A percentile compares a stretch with the other conserved stretches of the same genome.
Conservation (phyloP, 1,284 basidiomycete genomes). For the Crucibulum parvulum region DNA sequence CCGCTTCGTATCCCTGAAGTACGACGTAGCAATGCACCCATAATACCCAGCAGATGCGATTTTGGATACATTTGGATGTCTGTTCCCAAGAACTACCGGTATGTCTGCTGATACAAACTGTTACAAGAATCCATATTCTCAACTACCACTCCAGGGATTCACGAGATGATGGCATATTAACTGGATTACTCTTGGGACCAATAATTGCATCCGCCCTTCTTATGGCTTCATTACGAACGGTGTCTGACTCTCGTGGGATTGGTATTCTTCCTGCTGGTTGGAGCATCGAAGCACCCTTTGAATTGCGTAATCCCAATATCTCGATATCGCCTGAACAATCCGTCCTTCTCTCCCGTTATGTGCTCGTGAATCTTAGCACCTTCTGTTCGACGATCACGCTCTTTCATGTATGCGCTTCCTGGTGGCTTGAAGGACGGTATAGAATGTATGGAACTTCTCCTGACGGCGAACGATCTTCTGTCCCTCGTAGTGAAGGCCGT, state of each 20-base stretch:
- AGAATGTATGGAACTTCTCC: conserved; percentile 47
- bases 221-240: conserved; percentile 53
- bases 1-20: conserved; percentile 52
- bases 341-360: conserved; percentile 74
- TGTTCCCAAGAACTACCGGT: conserved; percentile 88
- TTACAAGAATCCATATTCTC: conserved; percentile 9
- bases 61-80: conserved; percentile 87
- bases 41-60: conserved; percentile 42
- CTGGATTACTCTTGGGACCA: conserved; percentile 81
- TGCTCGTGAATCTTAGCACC: conserved; percentile 79
- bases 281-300: conserved; percentile 77
- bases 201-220: conserved; percentile 76
- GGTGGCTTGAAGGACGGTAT: conserved; percentile 69
- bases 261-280: conserved; percentile 63
- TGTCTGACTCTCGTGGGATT: conserved; percentile 22
- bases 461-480: conserved; percentile 74
- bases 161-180: conserved; percentile 84
- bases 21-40: conserved; percentile 24
- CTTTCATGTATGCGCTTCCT: conserved; percentile 78
- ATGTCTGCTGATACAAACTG: conserved; percentile 15
- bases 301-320: conserved; percentile 47
- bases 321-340: conserved; percentile 61
- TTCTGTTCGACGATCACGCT: conserved; percentile 83
- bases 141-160: conserved; percentile 61
- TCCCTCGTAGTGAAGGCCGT: conserved; percentile 74